Evolutionary conservation across 2,329 filamentous ascomycete genomes (phyloP).

Genomic region (Beauveria sp.): DNA sequence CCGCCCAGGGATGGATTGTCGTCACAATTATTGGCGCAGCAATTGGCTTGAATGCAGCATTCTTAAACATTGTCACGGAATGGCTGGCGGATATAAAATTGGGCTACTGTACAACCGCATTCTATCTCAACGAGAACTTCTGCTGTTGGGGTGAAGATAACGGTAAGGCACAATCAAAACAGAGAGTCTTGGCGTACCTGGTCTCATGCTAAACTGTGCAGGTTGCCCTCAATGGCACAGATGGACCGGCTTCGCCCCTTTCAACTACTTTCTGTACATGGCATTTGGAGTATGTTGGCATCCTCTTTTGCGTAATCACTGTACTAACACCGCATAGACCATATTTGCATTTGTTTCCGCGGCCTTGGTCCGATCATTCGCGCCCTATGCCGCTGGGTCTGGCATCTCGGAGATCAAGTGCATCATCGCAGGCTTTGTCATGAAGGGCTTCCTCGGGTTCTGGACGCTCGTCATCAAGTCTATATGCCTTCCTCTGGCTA

Average conservation of each 20-base stretch:
- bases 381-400: conserved; percentile 91
- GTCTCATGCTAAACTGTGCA: conserved; percentile 26
- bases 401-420: conserved; percentile 99
- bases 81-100: conserved; percentile 95
- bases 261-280: conserved; percentile 87
- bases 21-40: conserved; percentile 87
- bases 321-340: conserved; percentile 36
- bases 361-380: conserved; percentile 79
- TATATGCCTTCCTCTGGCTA: conserved; percentile 79
- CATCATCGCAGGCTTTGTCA: conserved; percentile 97
- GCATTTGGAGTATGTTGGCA: conserved; percentile 59
- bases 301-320: neutral
- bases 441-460: conserved; percentile 93
- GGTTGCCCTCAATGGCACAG: conserved; percentile 81
- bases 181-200: neutral
- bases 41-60: conserved; percentile 87
- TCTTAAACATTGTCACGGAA: conserved; percentile 92
- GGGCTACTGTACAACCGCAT: conserved; percentile 90
- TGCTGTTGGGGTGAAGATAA: conserved; percentile 96
- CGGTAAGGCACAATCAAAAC: conserved; percentile 37
- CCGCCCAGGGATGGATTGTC: conserved; percentile 95
- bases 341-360: conserved; percentile 78
- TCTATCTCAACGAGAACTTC: conserved; percentile 95
- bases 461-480: conserved; percentile 94
- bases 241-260: conserved; percentile 70